Conservation (phyloP, 306 rosid genomes). For the Adenanthera pavonina region DNA sequence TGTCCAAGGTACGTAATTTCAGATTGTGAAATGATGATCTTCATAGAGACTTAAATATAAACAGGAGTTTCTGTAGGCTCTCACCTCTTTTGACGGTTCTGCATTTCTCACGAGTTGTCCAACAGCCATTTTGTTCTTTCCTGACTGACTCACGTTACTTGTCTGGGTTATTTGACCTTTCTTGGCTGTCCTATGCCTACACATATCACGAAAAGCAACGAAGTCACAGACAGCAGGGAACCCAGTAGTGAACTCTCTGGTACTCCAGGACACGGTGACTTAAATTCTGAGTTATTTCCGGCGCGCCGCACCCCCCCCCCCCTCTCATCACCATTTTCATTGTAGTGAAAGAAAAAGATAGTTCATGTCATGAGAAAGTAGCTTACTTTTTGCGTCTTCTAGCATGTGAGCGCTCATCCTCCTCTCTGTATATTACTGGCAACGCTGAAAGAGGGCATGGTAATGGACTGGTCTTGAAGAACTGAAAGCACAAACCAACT, state of each 20-base stretch:
- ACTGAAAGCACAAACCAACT: constrained; percentile 37
- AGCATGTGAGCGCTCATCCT: constrained; percentile 40
- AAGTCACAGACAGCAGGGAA: constrained; percentile 14
- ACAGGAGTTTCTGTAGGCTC: background rate
- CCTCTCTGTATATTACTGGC: constrained; percentile 41
- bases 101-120: constrained; percentile 38
- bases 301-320: no score
- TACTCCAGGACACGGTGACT: background rate
- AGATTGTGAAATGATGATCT: background rate
- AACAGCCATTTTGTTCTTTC: constrained; percentile 31
- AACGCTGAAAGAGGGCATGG: constrained; percentile 41
- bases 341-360: background rate
- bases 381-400: constrained; percentile 48
- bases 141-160: constrained; percentile 27
- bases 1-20: constrained; percentile 14
- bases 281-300: no score
- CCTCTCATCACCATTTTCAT: background rate
- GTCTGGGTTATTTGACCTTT: constrained; percentile 44
- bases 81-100: constrained; percentile 54
- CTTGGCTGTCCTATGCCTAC: constrained; percentile 48
- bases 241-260: background rate
- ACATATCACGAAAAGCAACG: constrained; percentile 31
- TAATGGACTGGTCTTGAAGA: constrained; percentile 48
- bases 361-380: background rate
- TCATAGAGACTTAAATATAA: background rate